Conservation (phyloP, 768 basidiomycete species). For the Terana coerulea region DNA sequence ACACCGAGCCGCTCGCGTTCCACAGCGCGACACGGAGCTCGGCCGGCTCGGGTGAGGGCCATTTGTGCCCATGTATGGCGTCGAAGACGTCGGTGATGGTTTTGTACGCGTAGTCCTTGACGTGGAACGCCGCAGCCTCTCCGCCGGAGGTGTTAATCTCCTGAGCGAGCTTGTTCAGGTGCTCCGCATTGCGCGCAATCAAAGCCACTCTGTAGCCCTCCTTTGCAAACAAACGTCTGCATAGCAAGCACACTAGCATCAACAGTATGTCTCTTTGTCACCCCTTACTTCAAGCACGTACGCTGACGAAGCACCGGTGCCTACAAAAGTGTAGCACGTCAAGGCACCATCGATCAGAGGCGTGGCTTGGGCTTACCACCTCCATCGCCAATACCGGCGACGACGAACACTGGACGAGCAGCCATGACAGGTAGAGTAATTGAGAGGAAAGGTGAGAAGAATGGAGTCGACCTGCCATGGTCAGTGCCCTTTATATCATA, state of each 20-base stretch:
- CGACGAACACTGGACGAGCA: background rate
- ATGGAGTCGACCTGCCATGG: no score
- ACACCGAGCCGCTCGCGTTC: conserved; percentile 34
- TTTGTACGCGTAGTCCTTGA: conserved; percentile 29
- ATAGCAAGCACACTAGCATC: no score
- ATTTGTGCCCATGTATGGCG: conserved; percentile 28
- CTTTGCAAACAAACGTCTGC: conserved; percentile 35
- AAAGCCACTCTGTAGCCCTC: conserved; percentile 40
- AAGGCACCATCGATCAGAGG: no score
- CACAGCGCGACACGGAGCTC: conserved; percentile 37
- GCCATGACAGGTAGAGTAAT: background rate
- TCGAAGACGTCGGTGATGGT: conserved; percentile 29
- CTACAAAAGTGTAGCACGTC: no score
- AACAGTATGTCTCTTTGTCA: no score
- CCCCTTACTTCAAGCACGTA: no score
- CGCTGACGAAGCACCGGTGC: no score
- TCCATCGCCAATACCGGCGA: background rate
- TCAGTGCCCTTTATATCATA: no score
- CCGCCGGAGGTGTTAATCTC: conserved; percentile 32
- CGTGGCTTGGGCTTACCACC: no score
- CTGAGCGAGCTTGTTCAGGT: conserved; percentile 29
- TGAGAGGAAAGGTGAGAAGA: background rate
- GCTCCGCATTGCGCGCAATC: conserved; percentile 31
- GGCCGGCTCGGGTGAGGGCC: conserved; percentile 20
- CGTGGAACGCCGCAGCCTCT: conserved; percentile 35